Evolutionary conservation across 345 rosid species (phyloP).

Genomic region (Salix dunnii): DNA sequence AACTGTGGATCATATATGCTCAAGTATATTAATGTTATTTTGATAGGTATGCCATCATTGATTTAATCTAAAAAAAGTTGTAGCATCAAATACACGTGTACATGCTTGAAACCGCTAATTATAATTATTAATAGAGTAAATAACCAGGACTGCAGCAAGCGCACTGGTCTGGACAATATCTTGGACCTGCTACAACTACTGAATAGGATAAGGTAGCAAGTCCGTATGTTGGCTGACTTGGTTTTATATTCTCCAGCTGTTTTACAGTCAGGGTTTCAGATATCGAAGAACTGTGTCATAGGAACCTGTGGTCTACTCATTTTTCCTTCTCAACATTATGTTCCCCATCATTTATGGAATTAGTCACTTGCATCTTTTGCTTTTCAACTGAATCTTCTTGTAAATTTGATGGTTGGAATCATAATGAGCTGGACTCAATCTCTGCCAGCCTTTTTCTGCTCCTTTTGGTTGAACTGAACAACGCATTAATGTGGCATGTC

Average conservation of each 20-base stretch:
- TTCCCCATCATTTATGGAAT: not conserved
- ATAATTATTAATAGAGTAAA: not conserved
- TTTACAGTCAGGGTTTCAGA: not conserved
- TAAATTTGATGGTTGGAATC: not conserved
- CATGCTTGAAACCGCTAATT: not conserved
- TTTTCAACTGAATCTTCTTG: not conserved
- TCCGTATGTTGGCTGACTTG: not conserved
- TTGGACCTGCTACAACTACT: not conserved
- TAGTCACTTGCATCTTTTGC: not conserved
- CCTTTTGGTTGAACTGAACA: slow-evolving; percentile 5
- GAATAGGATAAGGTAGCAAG: not conserved
- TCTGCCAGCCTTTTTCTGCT: not conserved
- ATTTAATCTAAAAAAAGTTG: not conserved
- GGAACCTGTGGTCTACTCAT: not conserved
- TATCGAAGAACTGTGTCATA: not conserved
- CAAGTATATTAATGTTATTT: not conserved
- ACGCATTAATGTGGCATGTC: slow-evolving; percentile 8
- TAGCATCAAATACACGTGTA: not conserved
- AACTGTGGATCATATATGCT: not conserved
- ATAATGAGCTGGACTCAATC: not conserved
- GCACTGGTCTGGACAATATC: not conserved
- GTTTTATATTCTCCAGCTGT: not conserved
- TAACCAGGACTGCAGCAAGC: not conserved
- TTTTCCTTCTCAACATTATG: not conserved
- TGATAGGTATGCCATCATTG: not conserved